Percentiles rank a stretch among this genome's conserved stretches.
phyloP scores from a whole-genome alignment of 306 rosid species.

The cucumber (Cucumis sativus) region DNA sequence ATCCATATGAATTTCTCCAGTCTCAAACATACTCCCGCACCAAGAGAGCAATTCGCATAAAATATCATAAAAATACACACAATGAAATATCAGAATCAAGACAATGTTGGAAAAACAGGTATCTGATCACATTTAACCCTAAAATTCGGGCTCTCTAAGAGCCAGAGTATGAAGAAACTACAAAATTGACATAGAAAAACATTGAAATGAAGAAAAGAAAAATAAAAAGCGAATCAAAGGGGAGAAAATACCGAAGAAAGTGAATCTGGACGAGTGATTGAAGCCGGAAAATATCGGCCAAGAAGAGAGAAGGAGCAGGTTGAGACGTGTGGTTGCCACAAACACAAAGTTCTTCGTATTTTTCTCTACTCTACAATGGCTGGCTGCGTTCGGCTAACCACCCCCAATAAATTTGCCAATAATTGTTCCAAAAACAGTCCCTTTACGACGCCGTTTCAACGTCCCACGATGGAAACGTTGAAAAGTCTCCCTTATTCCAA shows the following conservation, averaged over 20 bases:
- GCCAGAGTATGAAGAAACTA: neutral
- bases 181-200: neutral
- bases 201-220: neutral
- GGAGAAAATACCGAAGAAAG: conserved; percentile 17
- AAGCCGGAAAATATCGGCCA: conserved; percentile 1
- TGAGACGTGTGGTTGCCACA: conserved; percentile 49
- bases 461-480: neutral
- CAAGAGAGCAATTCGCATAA: neutral
- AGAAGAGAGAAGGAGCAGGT: neutral
- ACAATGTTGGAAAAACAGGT: conserved; percentile 6
- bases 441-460: neutral
- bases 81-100: neutral
- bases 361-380: neutral
- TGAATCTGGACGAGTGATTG: neutral
- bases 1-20: neutral
- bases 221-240: neutral
- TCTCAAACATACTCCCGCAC: neutral
- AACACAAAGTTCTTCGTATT: neutral
- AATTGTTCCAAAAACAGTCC: neutral
- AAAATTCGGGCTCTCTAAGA: neutral
- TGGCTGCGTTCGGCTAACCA: neutral
- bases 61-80: neutral
- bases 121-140: neutral
- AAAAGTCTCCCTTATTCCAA: no score
- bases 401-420: neutral